These are phyloP conservation scores for Tilletia caries DNA, from an alignment of 1,284 basidiomycete genomes.

Conservation along the genomic window DNA sequence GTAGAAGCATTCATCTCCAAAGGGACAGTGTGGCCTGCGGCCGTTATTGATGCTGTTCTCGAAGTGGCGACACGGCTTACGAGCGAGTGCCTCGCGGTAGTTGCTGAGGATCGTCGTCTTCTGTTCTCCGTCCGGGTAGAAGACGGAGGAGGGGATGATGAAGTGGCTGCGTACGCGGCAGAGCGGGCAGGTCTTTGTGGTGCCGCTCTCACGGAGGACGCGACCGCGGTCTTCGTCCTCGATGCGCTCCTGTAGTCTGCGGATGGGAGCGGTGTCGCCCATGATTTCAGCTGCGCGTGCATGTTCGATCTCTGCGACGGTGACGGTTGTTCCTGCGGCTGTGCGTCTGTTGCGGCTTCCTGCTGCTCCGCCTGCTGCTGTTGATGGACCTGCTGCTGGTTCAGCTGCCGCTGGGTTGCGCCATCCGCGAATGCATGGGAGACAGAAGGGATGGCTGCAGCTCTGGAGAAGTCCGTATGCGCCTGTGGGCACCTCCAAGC, in stretches of 20 bases:
- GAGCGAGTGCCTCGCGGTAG: background rate
- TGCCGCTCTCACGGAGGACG: background rate
- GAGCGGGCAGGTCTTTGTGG: background rate
- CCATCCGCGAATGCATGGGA: conserved; percentile 1
- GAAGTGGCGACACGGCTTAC: background rate
- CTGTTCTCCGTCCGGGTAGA: background rate
- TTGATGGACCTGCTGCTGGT: background rate
- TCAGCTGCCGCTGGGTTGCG: background rate
- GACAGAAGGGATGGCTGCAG: conserved; percentile 10
- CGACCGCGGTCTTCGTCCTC: background rate
- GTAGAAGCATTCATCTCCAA: background rate
- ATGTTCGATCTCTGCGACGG: background rate
- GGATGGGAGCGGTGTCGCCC: background rate
- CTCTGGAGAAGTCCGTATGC: conserved; percentile 9
- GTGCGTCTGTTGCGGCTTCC: background rate
- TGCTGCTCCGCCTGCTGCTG: background rate
- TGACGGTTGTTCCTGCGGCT: background rate
- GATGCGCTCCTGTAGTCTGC: background rate
- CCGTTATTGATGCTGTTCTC: background rate
- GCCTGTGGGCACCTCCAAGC: background rate
- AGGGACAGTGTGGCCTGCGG: background rate
- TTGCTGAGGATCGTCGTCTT: background rate
- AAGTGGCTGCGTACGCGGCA: conserved; percentile 3
- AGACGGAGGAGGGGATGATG: conserved; percentile 8
- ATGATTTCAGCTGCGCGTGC: background rate